phyloP scores from a whole-genome alignment of 2,329 filamentous ascomycete species.

The Hypoxylon sp. region DNA sequence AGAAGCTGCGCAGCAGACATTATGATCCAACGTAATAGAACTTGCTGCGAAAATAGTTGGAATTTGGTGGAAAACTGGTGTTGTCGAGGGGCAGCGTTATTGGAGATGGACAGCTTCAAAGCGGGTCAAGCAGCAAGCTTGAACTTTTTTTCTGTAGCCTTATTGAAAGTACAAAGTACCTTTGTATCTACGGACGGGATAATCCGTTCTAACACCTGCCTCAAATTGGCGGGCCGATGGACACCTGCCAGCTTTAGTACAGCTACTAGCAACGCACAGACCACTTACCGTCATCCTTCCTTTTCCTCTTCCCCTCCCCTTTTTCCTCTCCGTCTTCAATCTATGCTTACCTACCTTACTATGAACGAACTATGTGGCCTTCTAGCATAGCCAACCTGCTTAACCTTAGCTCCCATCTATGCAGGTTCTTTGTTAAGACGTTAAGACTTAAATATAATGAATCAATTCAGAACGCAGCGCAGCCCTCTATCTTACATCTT shows the following conservation, averaged over 20 bases:
- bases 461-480: too few species aligned
- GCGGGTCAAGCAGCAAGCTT: slow-evolving; percentile 38
- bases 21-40: slow-evolving; percentile 41
- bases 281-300: background rate
- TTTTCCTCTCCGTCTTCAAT: background rate
- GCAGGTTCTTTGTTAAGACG: too few species aligned
- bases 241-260: background rate
- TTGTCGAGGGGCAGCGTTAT: slow-evolving; percentile 33
- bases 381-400: too few species aligned
- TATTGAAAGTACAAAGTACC: slow-evolving; percentile 16
- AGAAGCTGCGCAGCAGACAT: slow-evolving; percentile 99
- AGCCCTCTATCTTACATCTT: too few species aligned
- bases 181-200: background rate
- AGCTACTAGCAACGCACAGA: background rate
- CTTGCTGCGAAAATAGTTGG: background rate
- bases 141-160: slow-evolving; percentile 46
- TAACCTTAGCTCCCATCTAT: too few species aligned
- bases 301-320: too few species aligned
- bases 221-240: background rate
- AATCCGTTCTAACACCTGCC: background rate
- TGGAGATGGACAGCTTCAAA: slow-evolving; percentile 40
- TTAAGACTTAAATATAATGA: too few species aligned
- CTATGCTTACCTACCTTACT: too few species aligned
- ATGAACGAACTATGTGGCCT: too few species aligned
- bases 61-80: slow-evolving; percentile 23